These are phyloP conservation scores for Furcasterigmium furcatum DNA, from an alignment of 2,329 filamentous ascomycete genomes.

Conservation along the genomic window DNA sequence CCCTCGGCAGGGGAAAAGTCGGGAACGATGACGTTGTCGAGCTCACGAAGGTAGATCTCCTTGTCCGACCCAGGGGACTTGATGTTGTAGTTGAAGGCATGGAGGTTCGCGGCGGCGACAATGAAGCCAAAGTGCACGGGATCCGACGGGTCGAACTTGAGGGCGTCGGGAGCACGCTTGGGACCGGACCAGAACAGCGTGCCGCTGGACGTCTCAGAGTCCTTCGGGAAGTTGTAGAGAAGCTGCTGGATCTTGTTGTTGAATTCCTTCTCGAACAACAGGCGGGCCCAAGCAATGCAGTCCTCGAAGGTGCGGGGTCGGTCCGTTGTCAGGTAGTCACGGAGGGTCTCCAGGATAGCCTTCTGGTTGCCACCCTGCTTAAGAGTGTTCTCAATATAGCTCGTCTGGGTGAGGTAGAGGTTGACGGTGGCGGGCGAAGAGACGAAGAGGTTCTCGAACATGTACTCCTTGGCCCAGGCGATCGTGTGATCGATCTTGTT, in stretches of 20 bases:
- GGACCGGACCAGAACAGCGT: conserved; percentile 97
- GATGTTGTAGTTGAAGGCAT: conserved; percentile 97
- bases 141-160: conserved; percentile 85
- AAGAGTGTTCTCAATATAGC: conserved; percentile 81
- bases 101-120: conserved; percentile 83
- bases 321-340: conserved; percentile 86
- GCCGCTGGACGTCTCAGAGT: conserved; percentile 81
- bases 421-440: conserved; percentile 94
- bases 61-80: conserved; percentile 74
- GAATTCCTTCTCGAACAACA: conserved; percentile 94
- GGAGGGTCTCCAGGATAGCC: conserved; percentile 84
- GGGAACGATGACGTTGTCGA: conserved; percentile 91
- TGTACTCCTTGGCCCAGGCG: conserved; percentile 86
- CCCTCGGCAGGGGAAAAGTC: conserved; percentile 88
- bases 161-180: conserved; percentile 88
- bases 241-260: conserved; percentile 96
- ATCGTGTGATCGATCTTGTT: conserved; percentile 99
- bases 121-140: conserved; percentile 86
- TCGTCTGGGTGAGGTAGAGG: conserved; percentile 84
- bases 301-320: conserved; percentile 92
- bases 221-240: conserved; percentile 95
- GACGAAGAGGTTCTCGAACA: conserved; percentile 92
- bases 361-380: conserved; percentile 96
- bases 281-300: conserved; percentile 92
- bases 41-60: conserved; percentile 71